Evolutionary conservation across 2,329 filamentous ascomycete genomes (phyloP), one percentile per base, ranked within the genome.

Genomic region (Cryphonectria japonica): DNA sequence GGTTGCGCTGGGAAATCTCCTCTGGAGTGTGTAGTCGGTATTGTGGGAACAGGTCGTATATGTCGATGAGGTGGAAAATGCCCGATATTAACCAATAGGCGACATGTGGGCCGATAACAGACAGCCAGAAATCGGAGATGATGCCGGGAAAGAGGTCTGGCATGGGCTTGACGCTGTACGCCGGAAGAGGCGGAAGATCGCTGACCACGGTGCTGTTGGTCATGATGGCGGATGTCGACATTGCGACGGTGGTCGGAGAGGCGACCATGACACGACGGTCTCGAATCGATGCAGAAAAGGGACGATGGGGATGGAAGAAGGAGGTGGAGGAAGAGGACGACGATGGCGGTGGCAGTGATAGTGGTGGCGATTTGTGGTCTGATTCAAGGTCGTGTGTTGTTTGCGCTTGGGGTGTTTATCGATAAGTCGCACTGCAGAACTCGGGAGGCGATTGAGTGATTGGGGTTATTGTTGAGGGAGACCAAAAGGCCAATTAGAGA

Each of bases 21-120:
- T 94, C 94, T 19, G 96, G 96, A 0, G 96, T 98, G 83, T 99
- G 96, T 59, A 99, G 86, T 74, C 96, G 92, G 83, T 98, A 98
- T 77, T 97, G 89, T 26, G 95, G 91, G 80, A 95, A 97, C 52
- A 95, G 84, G 80, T 98, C 93, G 82, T 91, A 91, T 71, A 90
- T 85, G 82, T 99, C 96, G 78, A 98, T 90, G 76, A 91, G 78
- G 84, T 98, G 95, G 84, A 97, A 99, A 79, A 95, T 83, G 79
- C 93, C 82, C 29, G 95, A 98, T 43, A 97, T 83, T 32, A 84
- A 82, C 96, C 96, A 99, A 86, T 99, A 99, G 71, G 92, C 92
- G 76, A 93, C 79, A 72, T 98, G 87, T 41, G 95, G 95, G 19
- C 92, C 84, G 63, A 95, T 80, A 71, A 97, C 85, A 62, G 92